Base-by-base conservation (phyloP, 768 basidiomycete species). In the Coprinopsis cinerea region DNA sequence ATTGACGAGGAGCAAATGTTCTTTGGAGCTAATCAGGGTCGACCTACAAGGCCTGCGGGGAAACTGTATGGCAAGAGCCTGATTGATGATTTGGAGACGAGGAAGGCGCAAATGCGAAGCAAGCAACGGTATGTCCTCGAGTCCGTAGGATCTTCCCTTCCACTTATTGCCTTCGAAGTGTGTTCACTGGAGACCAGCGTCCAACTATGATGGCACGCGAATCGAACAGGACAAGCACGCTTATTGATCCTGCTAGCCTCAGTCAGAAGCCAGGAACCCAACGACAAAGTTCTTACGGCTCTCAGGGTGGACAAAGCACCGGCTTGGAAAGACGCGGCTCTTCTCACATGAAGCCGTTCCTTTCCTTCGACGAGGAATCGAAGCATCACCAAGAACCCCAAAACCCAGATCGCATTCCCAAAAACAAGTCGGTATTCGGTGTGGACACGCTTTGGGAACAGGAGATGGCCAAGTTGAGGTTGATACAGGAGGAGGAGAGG, bases 391-490 rank as follows among this genome's bases (percentile, higher is more conserved):
- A 36, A 49, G 7, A 15, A 4, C 27, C 14, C 25, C 44, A 39
- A 18, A 39, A 55, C 55, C 55, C 57, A 23, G 48, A 59, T 42
- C 62, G 53, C 43, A 60, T 68, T 59, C 49, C 73, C 0, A 73
- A 68, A 34, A 55, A 46, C 35, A 77, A 76, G 50, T 93, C 92
- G n/a, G 90, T 94, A 9, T 96, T 95, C 59, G 93, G 93, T 1
- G 86, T 89, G 1, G 93, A 96, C 64, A 87, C 85, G n/a, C 59
- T 95, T 9, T 95, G 93, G 93, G 87, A 94, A 60, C 76, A 81
- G 34, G 93, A 96, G 65, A 77, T 92, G 73, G 78, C 67, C 15
- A 95, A 89, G 63, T 70, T 95, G 46, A 79, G 79, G 54, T 74
- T 81, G 52, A 88, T 93, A 0, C 85, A 95, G 63, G 83, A 79